A percentile compares a stretch with the other conserved stretches of the same genome.
Conservation (phyloP, 306 rosid genomes). For the Sechiopsis laciniata region DNA sequence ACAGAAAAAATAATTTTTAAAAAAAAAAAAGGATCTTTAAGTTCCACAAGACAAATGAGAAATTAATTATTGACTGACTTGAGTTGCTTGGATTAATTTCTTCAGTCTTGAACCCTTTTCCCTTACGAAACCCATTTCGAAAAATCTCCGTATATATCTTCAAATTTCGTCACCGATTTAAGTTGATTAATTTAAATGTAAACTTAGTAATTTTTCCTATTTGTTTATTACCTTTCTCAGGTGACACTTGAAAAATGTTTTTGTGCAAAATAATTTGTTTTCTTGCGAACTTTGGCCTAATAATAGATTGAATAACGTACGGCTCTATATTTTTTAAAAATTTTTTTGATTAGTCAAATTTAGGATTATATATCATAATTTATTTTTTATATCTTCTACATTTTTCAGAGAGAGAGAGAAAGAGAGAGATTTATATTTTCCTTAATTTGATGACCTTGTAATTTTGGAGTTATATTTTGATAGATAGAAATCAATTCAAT, state of each 20-base stretch:
- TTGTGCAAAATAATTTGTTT: not conserved
- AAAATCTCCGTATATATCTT: not conserved
- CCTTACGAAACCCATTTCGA: slow-evolving; percentile 2
- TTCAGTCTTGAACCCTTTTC: slow-evolving; percentile 2
- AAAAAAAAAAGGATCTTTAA: not conserved
- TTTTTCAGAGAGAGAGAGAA: not conserved
- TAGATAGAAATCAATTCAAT: slow-evolving; percentile 15
- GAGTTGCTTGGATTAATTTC: not conserved
- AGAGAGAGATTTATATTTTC: not conserved
- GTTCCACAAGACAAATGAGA: not conserved
- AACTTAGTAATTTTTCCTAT: not conserved
- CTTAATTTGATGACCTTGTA: not conserved
- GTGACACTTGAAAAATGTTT: not conserved
- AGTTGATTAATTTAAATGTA: too few relatives aligned
- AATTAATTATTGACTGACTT: not conserved
- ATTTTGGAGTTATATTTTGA: not conserved
- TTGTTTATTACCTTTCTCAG: not conserved
- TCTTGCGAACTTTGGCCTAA: not conserved
- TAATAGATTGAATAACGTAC: not conserved
- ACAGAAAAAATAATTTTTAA: not conserved
- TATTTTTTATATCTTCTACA: not conserved
- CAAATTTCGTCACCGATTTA: not conserved
- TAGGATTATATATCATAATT: not conserved
- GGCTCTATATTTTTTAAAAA: not conserved
- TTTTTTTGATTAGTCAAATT: slow-evolving; percentile 14